Evolutionary conservation across 768 basidiomycete genomes (phyloP).

Genomic region (Hypsizygus marmoreus): DNA sequence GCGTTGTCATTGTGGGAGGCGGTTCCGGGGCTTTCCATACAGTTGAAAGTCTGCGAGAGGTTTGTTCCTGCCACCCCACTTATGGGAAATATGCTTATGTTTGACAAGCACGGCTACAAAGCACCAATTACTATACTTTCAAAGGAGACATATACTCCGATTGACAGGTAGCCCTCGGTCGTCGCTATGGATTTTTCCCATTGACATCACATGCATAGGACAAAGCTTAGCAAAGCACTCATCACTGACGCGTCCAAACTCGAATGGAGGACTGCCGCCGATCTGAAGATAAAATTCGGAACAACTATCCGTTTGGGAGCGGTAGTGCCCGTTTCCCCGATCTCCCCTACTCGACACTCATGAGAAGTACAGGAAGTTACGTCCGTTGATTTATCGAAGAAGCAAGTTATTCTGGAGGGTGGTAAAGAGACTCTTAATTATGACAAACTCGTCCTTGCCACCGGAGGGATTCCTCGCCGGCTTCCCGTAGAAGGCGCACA

Average conservation of each 20-base stretch:
- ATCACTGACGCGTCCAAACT: slow-evolving; percentile 78
- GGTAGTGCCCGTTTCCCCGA: slow-evolving; percentile 39
- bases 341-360: slow-evolving; percentile 4
- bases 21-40: slow-evolving; percentile 78
- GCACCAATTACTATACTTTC: slow-evolving; percentile 78
- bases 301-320: slow-evolving; percentile 64
- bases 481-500: slow-evolving; percentile 78
- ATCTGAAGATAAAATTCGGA: slow-evolving; percentile 75
- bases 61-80: slow-evolving; percentile 24
- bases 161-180: slow-evolving; percentile 63
- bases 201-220: slow-evolving; percentile 44
- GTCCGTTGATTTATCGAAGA: slow-evolving; percentile 60
- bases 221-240: slow-evolving; percentile 87
- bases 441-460: slow-evolving; percentile 78
- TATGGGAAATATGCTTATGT: background rate
- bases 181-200: slow-evolving; percentile 1
- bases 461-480: slow-evolving; percentile 71
- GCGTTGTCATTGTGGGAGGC: slow-evolving; percentile 85
- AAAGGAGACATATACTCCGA: slow-evolving; percentile 79
- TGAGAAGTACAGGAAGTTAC: slow-evolving; percentile 59
- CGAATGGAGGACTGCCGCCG: slow-evolving; percentile 69
- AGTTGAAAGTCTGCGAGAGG: slow-evolving; percentile 82
- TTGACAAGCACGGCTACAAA: slow-evolving; percentile 67
- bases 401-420: slow-evolving; percentile 61
- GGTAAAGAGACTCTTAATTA: slow-evolving; percentile 66